Base-by-base conservation (phyloP, 1,284 basidiomycete genomes). In the Irpex lacteus region DNA sequence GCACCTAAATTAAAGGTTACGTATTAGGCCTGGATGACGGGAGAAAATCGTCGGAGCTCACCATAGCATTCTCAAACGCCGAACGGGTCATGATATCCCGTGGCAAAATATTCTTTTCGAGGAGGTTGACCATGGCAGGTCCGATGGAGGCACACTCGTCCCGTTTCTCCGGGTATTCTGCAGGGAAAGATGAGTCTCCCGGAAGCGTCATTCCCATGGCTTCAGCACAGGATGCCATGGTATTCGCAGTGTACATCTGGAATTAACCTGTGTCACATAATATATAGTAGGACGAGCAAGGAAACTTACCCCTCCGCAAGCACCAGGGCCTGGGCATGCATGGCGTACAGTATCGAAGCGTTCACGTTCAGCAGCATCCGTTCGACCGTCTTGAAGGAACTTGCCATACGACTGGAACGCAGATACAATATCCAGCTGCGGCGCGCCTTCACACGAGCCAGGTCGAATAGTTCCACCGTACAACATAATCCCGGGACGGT, bases 1-100 rank as follows among this genome's bases (percentile, higher is more conserved):
- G 78, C 34, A 92, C 92, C 94, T 94, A 58, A 38, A 38, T 60
- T 59, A 63, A 49, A 65, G 68, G 61, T 47, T 49, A 60, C 61
- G 50, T 60, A 60, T 63, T 32, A 61, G 55, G 64, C 66, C 66
- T 64, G 61, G 66, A 40, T 66, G 57, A 67, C 53, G 52, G 52
- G 55, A 61, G 61, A 38, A 60, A 19, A 69, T 37, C 21, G 64
- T 66, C 34, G 57, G 21, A 7, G 54, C 65, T 60, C 66, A 92
- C 95, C 87, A 98, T 95, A 18, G 96, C 96, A 77, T 98, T 98
- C 80, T 98, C 96, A 71, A 98, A 98, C 3, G 96, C 96, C 18
- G 89, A 85, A 34, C 91, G 87, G 19, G 96, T 98, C 95, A 98
- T 98, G 77, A 98, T 98, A 74, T 98, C 92, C 59, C 93, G 80